Evolutionary conservation across 257 asterid species (phyloP).

Genomic region (Lycium barbarum): DNA sequence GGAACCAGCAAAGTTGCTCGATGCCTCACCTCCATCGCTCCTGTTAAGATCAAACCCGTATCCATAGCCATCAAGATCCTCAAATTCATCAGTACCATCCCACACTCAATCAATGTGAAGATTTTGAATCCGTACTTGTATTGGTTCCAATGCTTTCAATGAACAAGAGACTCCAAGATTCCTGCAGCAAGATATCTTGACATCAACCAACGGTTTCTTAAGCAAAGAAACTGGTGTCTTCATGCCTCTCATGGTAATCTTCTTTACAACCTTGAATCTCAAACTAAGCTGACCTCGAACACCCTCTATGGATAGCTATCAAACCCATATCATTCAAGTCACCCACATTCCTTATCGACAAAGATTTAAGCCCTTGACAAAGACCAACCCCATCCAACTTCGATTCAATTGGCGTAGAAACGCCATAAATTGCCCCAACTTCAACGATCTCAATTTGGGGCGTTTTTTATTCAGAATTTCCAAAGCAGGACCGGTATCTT

Average conservation of each 20-base stretch:
- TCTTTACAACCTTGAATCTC: constrained; percentile 80
- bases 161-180: constrained; percentile 69
- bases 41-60: constrained; percentile 55
- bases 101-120: constrained; percentile 88
- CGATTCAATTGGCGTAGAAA: constrained; percentile 72
- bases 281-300: constrained; percentile 67
- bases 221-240: constrained; percentile 76
- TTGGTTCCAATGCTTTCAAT: constrained; percentile 76
- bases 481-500: constrained; percentile 78
- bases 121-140: constrained; percentile 69
- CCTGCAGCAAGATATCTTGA: constrained; percentile 80
- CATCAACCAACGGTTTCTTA: constrained; percentile 65
- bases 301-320: constrained; percentile 91
- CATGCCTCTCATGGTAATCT: constrained; percentile 78
- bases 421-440: constrained; percentile 78
- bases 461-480: constrained; percentile 76
- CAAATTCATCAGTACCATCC: constrained; percentile 52
- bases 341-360: constrained; percentile 72
- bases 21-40: constrained; percentile 43
- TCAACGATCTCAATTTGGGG: constrained; percentile 69
- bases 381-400: constrained; percentile 84
- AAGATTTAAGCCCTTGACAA: constrained; percentile 67
- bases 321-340: constrained; percentile 89
- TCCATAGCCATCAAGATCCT: constrained; percentile 44
- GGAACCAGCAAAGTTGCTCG: constrained; percentile 29